These are phyloP conservation scores for Pichia kluyveri DNA, from an alignment of 805 yeast species.

Conservation along the genomic window DNA sequence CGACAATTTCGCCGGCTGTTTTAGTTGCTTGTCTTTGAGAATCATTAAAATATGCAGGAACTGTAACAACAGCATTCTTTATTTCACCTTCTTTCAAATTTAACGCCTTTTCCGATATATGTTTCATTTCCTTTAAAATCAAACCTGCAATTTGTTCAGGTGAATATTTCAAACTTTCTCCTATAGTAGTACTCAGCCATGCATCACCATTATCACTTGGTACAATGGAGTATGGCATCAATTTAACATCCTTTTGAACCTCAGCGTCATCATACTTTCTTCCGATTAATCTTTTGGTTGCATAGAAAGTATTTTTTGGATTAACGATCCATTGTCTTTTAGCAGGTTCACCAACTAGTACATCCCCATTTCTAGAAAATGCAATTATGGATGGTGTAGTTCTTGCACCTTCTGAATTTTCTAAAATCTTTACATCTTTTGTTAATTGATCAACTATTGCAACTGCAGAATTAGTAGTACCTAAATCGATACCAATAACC, in stretches of 20 bases:
- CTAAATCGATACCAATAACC: conserved; percentile 80
- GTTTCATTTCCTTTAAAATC: conserved; percentile 88
- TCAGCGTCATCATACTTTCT: conserved; percentile 84
- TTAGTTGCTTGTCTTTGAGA: conserved; percentile 88
- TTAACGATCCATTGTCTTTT: conserved; percentile 94
- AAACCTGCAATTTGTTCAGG: conserved; percentile 96
- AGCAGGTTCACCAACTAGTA: conserved; percentile 90
- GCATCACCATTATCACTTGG: conserved; percentile 87
- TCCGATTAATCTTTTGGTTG: conserved; percentile 92
- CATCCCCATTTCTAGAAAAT: conserved; percentile 78
- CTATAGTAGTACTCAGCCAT: conserved; percentile 69
- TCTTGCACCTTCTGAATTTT: conserved; percentile 68
- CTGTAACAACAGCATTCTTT: conserved; percentile 84
- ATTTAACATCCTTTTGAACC: conserved; percentile 81
- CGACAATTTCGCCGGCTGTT: conserved; percentile 92
- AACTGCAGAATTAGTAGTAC: conserved; percentile 87
- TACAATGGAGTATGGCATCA: conserved; percentile 85
- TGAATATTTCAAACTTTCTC: conserved; percentile 73
- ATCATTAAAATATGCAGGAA: conserved; percentile 84
- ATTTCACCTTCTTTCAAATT: conserved; percentile 46
- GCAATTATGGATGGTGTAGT: conserved; percentile 95
- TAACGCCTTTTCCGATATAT: conserved; percentile 78
- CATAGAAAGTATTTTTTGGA: conserved; percentile 88
- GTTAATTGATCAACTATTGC: conserved; percentile 73
- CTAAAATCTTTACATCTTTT: conserved; percentile 56